Evolutionary conservation across 2,329 filamentous ascomycete genomes (phyloP), one percentile per base, ranked within the genome.

Genomic region (Diaporthe sp.): DNA sequence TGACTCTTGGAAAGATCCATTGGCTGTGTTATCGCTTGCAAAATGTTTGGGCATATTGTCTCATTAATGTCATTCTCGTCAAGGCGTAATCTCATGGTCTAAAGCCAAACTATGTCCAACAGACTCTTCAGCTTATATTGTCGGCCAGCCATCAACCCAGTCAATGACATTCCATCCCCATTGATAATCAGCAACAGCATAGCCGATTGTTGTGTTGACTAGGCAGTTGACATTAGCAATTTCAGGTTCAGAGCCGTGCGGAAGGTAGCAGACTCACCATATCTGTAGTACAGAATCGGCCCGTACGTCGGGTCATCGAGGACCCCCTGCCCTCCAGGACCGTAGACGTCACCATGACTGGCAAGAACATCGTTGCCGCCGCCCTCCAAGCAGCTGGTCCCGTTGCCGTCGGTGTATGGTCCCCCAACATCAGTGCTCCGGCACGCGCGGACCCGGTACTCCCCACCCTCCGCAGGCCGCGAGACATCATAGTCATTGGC

Each of bases 381-480:
- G 49, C 89, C 88, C 9, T 84, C 79, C 1, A 85, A 87, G 81
- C 92, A 93, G 46, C 86, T 83, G n/a, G 80, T 84, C 2, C 92
- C 91, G 72, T 80, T 81, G 73, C 87, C 82, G 78, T 94, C 92
- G 37, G 88, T 89, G 79, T 91, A 94, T 2, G 84, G 85, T 0
- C 90, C 86, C 0, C 85, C 89, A 2, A 88, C 85, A 8, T 82
- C 85, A 1, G 82, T 85, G 4, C 88, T 90, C 42, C 91, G 85
- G 83, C 92, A 94, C 42, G 92, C 91, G 79, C 88, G 89, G 80
- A 94, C 91, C 80, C 89, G 89, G 81, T 94, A 94, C 82, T 93
- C 92, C n/a, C 84, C 83, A 4, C 92, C 92, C 0, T 84, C 72
- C 0, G 90, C 87, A 0, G 92, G 91, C 70, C 81, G 83, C 69